Conservation (phyloP, 495 filamentous ascomycete species). For the Neurospora pannonica region DNA sequence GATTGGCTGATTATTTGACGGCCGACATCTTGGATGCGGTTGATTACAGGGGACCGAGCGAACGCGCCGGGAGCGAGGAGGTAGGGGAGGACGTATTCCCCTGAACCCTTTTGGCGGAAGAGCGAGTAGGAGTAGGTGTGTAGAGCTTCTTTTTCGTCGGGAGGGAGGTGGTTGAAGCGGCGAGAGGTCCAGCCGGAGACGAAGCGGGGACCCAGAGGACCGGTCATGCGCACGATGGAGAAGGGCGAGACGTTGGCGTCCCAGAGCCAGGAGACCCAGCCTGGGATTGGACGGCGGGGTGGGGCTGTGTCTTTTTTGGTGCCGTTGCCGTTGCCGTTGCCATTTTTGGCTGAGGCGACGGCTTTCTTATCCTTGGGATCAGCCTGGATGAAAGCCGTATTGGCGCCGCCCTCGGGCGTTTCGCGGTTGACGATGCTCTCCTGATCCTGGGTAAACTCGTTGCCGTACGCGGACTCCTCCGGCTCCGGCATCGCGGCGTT, state of each 20-base stretch:
- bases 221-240: conserved; percentile 75
- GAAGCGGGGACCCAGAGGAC: conserved; percentile 84
- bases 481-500: conserved; percentile 72
- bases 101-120: conserved; percentile 86
- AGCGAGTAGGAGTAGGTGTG: conserved; percentile 91
- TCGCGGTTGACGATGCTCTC: conserved; percentile 37
- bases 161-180: conserved; percentile 78
- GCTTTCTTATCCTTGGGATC: conserved; percentile 15
- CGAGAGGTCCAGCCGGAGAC: conserved; percentile 93
- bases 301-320: conserved; percentile 10
- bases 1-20: conserved; percentile 39
- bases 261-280: conserved; percentile 89
- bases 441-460: conserved; percentile 71
- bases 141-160: conserved; percentile 71
- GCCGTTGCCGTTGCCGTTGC: background rate
- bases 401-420: conserved; percentile 7
- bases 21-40: conserved; percentile 77
- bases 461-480: conserved; percentile 53
- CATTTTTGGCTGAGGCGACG: conserved; percentile 1
- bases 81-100: conserved; percentile 90
- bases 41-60: conserved; percentile 78
- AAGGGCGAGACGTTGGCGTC: conserved; percentile 96
- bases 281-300: conserved; percentile 54
- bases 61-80: conserved; percentile 89
- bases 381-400: conserved; percentile 8